Conservation (phyloP, 495 filamentous ascomycete genomes). For the Tuber indicum region DNA sequence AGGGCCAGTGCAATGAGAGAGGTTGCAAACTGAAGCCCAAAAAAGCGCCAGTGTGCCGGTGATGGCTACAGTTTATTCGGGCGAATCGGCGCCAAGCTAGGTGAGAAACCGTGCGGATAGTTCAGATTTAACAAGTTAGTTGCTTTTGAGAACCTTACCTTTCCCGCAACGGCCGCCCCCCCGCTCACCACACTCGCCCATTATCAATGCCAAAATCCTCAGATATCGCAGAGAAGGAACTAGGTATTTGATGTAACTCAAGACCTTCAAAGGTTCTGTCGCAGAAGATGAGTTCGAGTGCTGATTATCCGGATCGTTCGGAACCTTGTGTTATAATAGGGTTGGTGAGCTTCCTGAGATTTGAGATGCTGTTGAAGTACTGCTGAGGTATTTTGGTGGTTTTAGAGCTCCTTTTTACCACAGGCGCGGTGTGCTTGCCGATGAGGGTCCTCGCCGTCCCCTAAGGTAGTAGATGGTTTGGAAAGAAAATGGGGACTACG, state of each 20-base stretch:
- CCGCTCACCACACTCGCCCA: background rate
- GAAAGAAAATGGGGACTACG: background rate
- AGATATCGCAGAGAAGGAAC: background rate
- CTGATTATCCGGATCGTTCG: background rate
- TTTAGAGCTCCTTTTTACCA: constrained; percentile 3
- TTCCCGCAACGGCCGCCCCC: background rate
- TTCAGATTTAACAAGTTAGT: background rate
- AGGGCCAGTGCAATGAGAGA: background rate
- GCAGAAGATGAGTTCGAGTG: background rate
- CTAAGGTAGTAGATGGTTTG: background rate
- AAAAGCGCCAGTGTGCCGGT: background rate
- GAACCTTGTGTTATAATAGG: background rate
- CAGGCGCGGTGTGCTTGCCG: background rate
- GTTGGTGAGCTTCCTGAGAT: background rate
- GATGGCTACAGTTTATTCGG: background rate
- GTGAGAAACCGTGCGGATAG: background rate
- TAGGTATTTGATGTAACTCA: background rate
- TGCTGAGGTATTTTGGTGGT: background rate
- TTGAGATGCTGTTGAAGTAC: background rate
- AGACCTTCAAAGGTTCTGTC: background rate
- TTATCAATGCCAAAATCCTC: background rate
- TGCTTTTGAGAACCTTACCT: background rate
- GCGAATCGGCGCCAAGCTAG: background rate
- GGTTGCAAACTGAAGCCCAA: background rate
- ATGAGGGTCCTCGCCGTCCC: constrained; percentile 3